phyloP scores from a whole-genome alignment of 495 filamentous ascomycete genomes.

The Halenospora varia region DNA sequence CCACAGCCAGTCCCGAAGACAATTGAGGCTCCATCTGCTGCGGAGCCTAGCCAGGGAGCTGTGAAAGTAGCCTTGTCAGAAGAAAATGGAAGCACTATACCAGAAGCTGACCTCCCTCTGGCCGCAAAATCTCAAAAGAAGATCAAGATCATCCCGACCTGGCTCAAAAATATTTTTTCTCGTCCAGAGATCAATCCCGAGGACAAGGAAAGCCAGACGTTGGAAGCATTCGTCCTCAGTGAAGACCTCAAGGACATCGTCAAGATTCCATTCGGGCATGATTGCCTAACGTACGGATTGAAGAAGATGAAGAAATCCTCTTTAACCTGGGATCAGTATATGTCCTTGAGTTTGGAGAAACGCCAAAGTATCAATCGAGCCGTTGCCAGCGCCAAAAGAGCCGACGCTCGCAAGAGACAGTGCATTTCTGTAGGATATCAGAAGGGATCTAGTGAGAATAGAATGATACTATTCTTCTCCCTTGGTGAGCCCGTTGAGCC shows the following conservation, averaged over 20 bases:
- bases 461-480: not conserved
- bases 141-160: not conserved
- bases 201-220: not conserved
- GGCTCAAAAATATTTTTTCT: not conserved
- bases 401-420: not conserved
- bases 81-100: not conserved
- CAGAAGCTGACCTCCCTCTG: not conserved
- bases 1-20: too few relatives aligned
- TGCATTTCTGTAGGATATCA: not conserved
- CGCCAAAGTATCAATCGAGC: not conserved
- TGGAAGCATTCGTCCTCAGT: not conserved
- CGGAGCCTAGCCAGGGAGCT: too few relatives aligned
- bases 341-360: not conserved
- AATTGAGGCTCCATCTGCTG: too few relatives aligned
- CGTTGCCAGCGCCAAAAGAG: not conserved
- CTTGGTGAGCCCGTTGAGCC: slow-evolving; percentile 28
- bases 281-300: not conserved
- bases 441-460: not conserved
- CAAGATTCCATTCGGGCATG: not conserved
- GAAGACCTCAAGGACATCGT: not conserved
- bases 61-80: too few relatives aligned
- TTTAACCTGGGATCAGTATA: not conserved
- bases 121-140: not conserved
- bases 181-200: not conserved
- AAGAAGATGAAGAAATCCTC: not conserved